Percentiles rank a stretch among this genome's conserved stretches.
phyloP scores from a whole-genome alignment of 306 rosid genomes.

The Vigna reflexopilosa region DNA sequence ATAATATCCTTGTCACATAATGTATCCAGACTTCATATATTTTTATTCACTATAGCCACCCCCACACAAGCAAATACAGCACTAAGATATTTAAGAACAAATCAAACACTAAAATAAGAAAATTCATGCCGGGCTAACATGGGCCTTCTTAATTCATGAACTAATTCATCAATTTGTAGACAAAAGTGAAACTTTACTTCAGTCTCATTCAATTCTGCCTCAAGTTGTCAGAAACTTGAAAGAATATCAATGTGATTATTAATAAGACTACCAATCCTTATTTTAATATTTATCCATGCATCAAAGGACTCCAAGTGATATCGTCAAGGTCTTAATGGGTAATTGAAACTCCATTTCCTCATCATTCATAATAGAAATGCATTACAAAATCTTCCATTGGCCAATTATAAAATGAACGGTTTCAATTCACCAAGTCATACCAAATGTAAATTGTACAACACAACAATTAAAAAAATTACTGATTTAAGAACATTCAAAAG shows the following conservation, averaged over 20 bases:
- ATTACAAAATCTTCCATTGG: not conserved
- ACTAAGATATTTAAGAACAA: not conserved
- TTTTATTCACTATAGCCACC: constrained; percentile 32
- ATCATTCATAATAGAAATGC: constrained; percentile 2
- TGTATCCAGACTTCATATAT: not conserved
- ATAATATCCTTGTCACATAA: not conserved
- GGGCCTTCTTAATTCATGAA: constrained; percentile 8
- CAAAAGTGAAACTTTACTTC: constrained; percentile 2
- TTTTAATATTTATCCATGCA: constrained; percentile 5
- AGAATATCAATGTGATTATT: not conserved
- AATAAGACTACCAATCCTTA: not conserved
- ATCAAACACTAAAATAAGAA: not conserved
- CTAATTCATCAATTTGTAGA: not conserved
- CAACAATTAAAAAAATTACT: not conserved
- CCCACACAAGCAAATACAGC: constrained; percentile 6
- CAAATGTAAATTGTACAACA: constrained; percentile 26
- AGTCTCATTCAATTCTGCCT: not conserved
- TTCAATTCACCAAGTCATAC: constrained; percentile 9
- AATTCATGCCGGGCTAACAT: not conserved
- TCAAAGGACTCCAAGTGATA: constrained; percentile 18
- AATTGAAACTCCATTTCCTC: constrained; percentile 6
- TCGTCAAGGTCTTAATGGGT: constrained; percentile 5
- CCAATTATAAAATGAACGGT: not conserved
- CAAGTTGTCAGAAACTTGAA: constrained; percentile 15
- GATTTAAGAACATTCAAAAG: not conserved